These are phyloP conservation scores for Phytopythium cucurbitacearum DNA, from an alignment of 352 stramenopile genomes.

Conservation along the genomic window DNA sequence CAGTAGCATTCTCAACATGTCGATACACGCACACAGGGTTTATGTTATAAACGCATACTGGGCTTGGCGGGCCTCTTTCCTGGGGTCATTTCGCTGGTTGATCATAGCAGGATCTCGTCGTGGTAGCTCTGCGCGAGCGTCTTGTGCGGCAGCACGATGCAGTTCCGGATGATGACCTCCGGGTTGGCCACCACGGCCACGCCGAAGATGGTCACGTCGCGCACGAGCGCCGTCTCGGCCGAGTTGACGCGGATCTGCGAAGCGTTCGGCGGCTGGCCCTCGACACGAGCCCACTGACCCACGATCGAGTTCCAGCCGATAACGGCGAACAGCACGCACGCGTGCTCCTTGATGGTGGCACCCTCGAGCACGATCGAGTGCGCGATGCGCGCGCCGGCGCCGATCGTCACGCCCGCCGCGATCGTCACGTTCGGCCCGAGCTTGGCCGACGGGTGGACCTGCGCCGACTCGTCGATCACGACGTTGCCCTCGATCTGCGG, in stretches of 20 bases:
- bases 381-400: constrained; percentile 70
- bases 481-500: constrained; percentile 88
- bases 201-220: constrained; percentile 88
- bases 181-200: constrained; percentile 85
- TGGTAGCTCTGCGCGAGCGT: constrained; percentile 86
- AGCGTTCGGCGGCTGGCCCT: constrained; percentile 79
- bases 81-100: background rate
- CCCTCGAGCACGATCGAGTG: constrained; percentile 88
- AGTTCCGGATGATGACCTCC: constrained; percentile 88
- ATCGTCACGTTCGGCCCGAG: constrained; percentile 86
- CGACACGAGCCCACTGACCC: constrained; percentile 80
- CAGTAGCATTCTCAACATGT: no score
- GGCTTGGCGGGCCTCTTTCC: no score
- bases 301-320: constrained; percentile 90
- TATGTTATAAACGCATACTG: no score
- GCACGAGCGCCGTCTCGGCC: constrained; percentile 69
- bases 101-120: constrained; percentile 87
- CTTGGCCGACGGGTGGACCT: constrained; percentile 83
- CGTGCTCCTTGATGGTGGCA: constrained; percentile 86
- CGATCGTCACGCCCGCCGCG: constrained; percentile 79
- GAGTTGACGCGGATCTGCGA: constrained; percentile 66
- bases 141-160: constrained; percentile 86
- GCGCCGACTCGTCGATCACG: constrained; percentile 71
- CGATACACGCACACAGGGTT: no score
- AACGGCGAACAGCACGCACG: constrained; percentile 83